phyloP scores from a whole-genome alignment of 2,329 filamentous ascomycete species.

The Talaromyces sp. region DNA sequence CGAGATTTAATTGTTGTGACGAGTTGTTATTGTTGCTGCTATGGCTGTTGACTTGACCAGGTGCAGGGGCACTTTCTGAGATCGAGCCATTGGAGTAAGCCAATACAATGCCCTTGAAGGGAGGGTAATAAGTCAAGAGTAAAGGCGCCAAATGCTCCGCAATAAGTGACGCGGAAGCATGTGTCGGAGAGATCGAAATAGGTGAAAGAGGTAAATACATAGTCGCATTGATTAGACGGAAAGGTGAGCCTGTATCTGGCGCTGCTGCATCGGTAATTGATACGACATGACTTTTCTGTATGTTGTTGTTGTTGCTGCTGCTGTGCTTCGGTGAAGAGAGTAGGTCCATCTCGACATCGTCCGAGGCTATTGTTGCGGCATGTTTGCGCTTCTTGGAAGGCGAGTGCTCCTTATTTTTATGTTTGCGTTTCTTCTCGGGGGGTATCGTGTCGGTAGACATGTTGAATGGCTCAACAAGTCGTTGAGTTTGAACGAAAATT shows the following conservation, averaged over 20 bases:
- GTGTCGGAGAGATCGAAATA: conserved; percentile 47
- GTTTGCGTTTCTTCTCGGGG: conserved; percentile 39
- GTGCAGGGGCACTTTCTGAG: conserved; percentile 35
- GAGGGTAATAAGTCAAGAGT: conserved; percentile 59
- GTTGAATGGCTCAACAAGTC: conserved; percentile 17
- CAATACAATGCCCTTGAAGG: conserved; percentile 54
- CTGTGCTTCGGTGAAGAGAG: background rate
- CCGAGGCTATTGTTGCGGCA: background rate
- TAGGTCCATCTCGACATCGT: background rate
- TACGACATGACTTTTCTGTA: conserved; percentile 17
- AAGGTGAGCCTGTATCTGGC: conserved; percentile 56
- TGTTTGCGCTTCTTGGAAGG: conserved; percentile 40
- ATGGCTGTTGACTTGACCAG: conserved; percentile 22
- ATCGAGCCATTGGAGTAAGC: conserved; percentile 47
- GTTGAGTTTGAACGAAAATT: background rate
- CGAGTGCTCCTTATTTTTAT: conserved; percentile 44
- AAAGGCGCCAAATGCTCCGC: conserved; percentile 59
- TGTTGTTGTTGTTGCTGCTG: background rate
- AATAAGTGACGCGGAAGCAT: conserved; percentile 53
- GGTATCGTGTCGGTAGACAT: conserved; percentile 33
- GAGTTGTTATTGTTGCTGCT: conserved; percentile 17
- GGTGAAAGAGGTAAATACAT: conserved; percentile 61
- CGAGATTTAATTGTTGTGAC: background rate
- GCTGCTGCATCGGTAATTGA: conserved; percentile 14
- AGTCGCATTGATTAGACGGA: conserved; percentile 72